Evolutionary conservation across 768 basidiomycete genomes (phyloP).

Genomic region (Lactarius indigo): DNA sequence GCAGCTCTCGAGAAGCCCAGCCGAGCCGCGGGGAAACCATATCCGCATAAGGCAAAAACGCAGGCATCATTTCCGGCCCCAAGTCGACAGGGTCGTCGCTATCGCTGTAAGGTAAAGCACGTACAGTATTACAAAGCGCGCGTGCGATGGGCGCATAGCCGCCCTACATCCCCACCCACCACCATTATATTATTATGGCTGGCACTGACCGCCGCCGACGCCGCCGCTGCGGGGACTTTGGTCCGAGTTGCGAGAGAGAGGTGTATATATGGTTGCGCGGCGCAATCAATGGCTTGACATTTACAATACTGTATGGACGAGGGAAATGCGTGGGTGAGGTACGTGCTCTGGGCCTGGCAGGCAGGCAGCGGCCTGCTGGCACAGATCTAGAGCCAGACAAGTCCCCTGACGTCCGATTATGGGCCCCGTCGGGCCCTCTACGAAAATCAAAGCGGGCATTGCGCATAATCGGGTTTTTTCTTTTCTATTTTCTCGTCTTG

Average conservation of each 20-base stretch:
- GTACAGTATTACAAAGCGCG: neutral
- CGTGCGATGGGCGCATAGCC: neutral
- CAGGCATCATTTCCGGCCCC: neutral
- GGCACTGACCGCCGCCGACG: neutral
- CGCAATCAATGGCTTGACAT: neutral
- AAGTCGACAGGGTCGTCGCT: neutral
- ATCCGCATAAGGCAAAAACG: slow-evolving; percentile 1
- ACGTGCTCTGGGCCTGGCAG: neutral
- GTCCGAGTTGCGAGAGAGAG: neutral
- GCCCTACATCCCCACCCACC: neutral
- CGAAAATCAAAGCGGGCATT: too few relatives aligned
- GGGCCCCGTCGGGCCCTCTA: neutral
- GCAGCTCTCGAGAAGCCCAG: neutral
- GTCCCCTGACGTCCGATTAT: neutral
- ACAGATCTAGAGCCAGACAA: neutral
- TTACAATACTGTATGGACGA: neutral
- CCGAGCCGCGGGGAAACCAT: slow-evolving; percentile 9
- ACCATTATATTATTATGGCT: neutral
- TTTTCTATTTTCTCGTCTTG: neutral
- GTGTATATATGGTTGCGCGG: neutral
- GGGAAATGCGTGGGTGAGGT: neutral
- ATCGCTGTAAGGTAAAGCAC: neutral
- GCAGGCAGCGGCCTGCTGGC: neutral
- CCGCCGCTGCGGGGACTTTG: neutral
- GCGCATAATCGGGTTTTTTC: too few relatives aligned